These are phyloP conservation scores for Bipolaris victoriae DNA, from an alignment of 2,329 filamentous ascomycete species.

Conservation along the genomic window DNA sequence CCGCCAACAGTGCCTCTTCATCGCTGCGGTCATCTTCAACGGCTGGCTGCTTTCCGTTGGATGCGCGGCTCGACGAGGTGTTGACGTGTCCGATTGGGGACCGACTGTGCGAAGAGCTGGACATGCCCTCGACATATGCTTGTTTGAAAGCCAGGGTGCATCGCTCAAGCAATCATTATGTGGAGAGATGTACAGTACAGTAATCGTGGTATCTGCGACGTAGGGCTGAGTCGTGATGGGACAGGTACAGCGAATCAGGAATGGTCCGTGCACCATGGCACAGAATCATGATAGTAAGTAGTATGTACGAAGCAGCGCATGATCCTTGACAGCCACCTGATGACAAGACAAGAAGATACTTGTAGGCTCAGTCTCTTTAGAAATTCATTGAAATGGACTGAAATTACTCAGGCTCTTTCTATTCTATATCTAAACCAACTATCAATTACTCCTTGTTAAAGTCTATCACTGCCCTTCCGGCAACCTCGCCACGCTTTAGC, in stretches of 20 bases:
- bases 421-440: background rate
- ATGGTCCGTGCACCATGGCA: conserved; percentile 19
- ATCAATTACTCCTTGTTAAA: conserved; percentile 53
- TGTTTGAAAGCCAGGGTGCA: conserved; percentile 24
- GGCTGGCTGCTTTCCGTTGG: conserved; percentile 42
- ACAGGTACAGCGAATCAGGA: conserved; percentile 17
- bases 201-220: conserved; percentile 1
- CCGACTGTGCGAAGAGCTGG: conserved; percentile 46
- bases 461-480: conserved; percentile 60
- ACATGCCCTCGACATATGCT: conserved; percentile 48
- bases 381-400: too few species aligned
- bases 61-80: conserved; percentile 54
- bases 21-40: conserved; percentile 54
- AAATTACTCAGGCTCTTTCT: background rate
- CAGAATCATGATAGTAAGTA: conserved; percentile 36
- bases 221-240: conserved; percentile 26
- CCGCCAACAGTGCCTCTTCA: conserved; percentile 57
- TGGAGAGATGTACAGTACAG: conserved; percentile 2
- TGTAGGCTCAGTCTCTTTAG: too few species aligned
- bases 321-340: background rate
- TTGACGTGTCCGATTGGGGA: conserved; percentile 48
- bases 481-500: conserved; percentile 57
- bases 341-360: background rate
- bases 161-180: conserved; percentile 37
- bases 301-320: background rate